Percentiles rank a stretch among this genome's conserved stretches.
Evolutionary conservation across 257 asterid genomes (phyloP).

Genomic region (Catharanthus roseus): DNA sequence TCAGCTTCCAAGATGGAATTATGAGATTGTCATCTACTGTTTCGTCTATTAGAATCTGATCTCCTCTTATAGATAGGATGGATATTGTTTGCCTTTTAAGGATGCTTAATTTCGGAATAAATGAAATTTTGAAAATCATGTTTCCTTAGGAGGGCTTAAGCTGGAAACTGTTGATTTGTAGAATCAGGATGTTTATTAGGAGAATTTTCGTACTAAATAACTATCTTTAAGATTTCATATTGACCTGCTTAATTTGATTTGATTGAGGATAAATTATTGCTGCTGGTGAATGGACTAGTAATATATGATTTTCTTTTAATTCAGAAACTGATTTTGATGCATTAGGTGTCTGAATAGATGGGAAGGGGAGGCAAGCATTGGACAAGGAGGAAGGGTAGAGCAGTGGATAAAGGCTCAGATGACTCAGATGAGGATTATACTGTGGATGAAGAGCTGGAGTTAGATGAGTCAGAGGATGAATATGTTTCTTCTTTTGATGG

Average conservation of each 20-base stretch:
- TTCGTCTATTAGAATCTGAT: conserved; percentile 3
- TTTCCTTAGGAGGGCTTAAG: not conserved
- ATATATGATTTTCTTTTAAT: conserved; percentile 15
- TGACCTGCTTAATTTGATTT: conserved; percentile 11
- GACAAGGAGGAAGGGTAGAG: conserved; percentile 30
- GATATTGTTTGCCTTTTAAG: conserved; percentile 3
- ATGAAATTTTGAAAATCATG: not conserved
- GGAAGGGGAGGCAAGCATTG: conserved; percentile 42
- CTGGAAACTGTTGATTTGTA: conserved; percentile 5
- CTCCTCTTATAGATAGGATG: not conserved
- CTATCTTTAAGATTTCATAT: conserved; percentile 4
- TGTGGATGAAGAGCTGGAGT: conserved; percentile 55
- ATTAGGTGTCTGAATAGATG: conserved; percentile 38
- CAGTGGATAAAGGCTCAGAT: conserved; percentile 32
- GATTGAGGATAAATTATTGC: conserved; percentile 23
- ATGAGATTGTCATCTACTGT: not conserved
- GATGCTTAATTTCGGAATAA: conserved; percentile 8
- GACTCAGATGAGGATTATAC: conserved; percentile 77
- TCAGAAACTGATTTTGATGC: conserved; percentile 15
- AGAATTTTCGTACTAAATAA: not conserved
- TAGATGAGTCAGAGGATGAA: conserved; percentile 58
- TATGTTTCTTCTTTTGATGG: conserved; percentile 63
- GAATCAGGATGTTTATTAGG: conserved; percentile 12
- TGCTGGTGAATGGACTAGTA: conserved; percentile 1
- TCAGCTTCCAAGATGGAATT: conserved; percentile 13